Conservation (phyloP, 208 protist genomes). For the Sergeia podlipaevii region DNA sequence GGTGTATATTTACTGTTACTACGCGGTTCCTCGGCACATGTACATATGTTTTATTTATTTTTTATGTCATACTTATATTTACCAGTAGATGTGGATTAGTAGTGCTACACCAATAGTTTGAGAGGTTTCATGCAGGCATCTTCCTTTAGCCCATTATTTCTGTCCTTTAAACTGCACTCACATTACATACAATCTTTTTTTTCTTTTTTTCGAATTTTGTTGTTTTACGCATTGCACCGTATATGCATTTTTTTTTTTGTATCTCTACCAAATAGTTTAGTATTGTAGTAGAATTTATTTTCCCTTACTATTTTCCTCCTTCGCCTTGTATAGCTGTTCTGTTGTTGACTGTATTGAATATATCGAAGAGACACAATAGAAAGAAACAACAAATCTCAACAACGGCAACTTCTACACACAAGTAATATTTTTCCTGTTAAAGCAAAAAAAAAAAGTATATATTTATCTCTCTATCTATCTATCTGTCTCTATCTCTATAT, state of each 20-base stretch:
- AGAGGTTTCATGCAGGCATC: too few species aligned
- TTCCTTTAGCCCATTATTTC: too few species aligned
- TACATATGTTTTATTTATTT: background rate
- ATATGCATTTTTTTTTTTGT: background rate
- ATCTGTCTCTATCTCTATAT: constrained; percentile 6
- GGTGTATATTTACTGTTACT: background rate
- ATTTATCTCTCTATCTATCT: constrained; percentile 1
- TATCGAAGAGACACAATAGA: too few species aligned
- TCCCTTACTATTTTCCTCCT: constrained; percentile 7
- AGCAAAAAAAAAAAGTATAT: too few species aligned
- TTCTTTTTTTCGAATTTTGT: background rate
- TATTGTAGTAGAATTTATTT: background rate
- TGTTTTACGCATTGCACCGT: background rate
- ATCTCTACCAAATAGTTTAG: too few species aligned
- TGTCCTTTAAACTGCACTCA: too few species aligned
- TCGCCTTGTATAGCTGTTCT: background rate
- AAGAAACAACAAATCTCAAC: too few species aligned
- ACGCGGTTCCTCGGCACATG: background rate
- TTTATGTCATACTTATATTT: background rate
- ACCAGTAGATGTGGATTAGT: too few species aligned
- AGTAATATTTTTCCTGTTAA: too few species aligned
- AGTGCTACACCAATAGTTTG: too few species aligned
- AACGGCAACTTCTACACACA: too few species aligned
- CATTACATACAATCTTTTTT: background rate
- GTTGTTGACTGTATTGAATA: too few species aligned